phyloP scores from a whole-genome alignment of 1,139 yeast species.

The Pichia cactophila region DNA sequence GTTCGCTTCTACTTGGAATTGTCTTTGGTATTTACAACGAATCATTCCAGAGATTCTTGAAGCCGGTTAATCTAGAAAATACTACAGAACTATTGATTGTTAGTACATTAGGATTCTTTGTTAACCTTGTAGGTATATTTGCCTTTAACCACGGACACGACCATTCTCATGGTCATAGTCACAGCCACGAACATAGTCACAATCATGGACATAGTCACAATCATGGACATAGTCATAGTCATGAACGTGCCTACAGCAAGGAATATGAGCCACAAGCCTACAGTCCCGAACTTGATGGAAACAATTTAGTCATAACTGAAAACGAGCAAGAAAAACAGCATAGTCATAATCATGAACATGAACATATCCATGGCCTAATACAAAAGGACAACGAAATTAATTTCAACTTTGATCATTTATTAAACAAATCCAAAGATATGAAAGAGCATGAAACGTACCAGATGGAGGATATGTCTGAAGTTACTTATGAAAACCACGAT shows the following conservation, averaged over 20 bases:
- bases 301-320: too few relatives aligned
- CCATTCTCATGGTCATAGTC: constrained; percentile 28
- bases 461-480: neutral
- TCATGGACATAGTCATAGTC: constrained; percentile 11
- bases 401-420: neutral
- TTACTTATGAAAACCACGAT: constrained; percentile 8
- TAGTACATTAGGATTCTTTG: constrained; percentile 74
- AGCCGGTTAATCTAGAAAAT: constrained; percentile 70
- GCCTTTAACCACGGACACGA: constrained; percentile 76
- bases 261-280: neutral
- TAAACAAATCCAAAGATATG: neutral
- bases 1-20: constrained; percentile 78
- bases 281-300: too few relatives aligned
- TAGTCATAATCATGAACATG: constrained; percentile 3
- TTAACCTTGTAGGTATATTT: constrained; percentile 85
- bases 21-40: constrained; percentile 84
- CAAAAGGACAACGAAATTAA: neutral
- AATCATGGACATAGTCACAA: constrained; percentile 24
- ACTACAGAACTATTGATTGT: constrained; percentile 85
- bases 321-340: neutral
- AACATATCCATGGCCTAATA: constrained; percentile 1
- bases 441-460: neutral
- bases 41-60: constrained; percentile 70
- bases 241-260: constrained; percentile 3
- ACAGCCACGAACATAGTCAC: constrained; percentile 31